Conservation (phyloP, 2,329 filamentous ascomycete species). For the Cercospora zeae-maydis region DNA sequence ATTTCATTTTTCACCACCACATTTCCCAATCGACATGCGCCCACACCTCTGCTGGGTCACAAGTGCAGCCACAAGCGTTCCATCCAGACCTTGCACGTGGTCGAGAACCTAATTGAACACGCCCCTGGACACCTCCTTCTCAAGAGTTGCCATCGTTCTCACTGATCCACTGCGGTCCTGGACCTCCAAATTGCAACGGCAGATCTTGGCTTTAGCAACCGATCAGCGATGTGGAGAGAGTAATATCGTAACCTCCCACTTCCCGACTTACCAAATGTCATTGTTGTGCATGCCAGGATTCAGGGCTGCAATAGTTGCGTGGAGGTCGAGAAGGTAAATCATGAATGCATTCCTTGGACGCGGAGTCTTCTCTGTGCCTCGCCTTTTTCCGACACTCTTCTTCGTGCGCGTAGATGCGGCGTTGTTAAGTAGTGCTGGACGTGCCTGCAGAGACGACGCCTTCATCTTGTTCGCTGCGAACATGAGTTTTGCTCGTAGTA, state of each 20-base stretch:
- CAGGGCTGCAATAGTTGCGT: constrained; percentile 13
- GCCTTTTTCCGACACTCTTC: background rate
- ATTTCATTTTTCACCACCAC: no score
- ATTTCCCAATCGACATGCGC: no score
- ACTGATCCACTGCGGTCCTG: background rate
- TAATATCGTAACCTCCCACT: background rate
- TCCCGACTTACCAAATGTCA: constrained; percentile 18
- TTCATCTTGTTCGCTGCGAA: background rate
- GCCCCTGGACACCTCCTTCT: background rate
- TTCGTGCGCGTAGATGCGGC: constrained; percentile 16
- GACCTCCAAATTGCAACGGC: background rate
- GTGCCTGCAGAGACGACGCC: constrained; percentile 17
- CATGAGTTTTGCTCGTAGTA: background rate
- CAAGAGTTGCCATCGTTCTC: background rate
- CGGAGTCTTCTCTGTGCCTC: constrained; percentile 9
- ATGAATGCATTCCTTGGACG: constrained; percentile 20
- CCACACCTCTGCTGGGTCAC: no score
- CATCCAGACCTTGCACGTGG: no score
- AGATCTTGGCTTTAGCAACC: background rate
- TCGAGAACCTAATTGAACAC: no score
- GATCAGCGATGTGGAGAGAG: background rate
- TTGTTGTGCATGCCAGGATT: constrained; percentile 19
- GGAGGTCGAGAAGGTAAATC: constrained; percentile 20
- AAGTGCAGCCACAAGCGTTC: no score
- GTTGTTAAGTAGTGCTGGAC: constrained; percentile 12